Base-by-base conservation (phyloP, 139 green algal genomes). In the Medakamo hakoo region DNA sequence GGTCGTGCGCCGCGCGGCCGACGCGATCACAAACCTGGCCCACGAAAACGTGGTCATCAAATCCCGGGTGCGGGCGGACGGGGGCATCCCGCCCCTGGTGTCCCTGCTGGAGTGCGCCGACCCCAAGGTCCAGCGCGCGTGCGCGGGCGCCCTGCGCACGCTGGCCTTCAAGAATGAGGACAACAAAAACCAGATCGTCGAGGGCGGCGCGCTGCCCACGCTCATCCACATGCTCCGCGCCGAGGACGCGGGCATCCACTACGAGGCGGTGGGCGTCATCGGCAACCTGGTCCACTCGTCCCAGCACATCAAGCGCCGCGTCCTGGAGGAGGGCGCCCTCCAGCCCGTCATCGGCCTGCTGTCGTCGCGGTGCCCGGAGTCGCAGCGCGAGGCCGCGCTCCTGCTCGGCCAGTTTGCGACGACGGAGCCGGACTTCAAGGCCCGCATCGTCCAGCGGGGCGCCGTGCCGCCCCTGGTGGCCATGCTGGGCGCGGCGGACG, bases 151-250 rank as follows among this genome's bases (percentile, higher is more conserved):
- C 1, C 71, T 99, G 73, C 75, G 92, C 27, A 97, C 91, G 3
- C 78, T 99, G 25, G 92, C 93, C 0, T 99, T 99, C 79, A 97
- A 97, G 66, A 97, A 97, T 60, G 89, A 97, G 27, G 86, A 94
- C 52, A 98, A 98, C 81, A 99, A 99, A 71, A 81, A 87, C 27
- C 82, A 92, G 70, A 99, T 99, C 19, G 91, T 97, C 55, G 84
- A 97, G 31, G 82, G 83, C 55, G 82, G 84, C 4, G 86, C 89
- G 0, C 74, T 98, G 62, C 84, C 86, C 25, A 82, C 86, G 16
- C 79, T 97, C n/a, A 88, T 96, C 55, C 88, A 91, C 70, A 96
- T 99, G 88, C 82, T 98, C 28, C 78, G 82, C 3, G 85, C 83
- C 3, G 86, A 96, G 32, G 93, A 99, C 71, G 55, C 66, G 30